Evolutionary conservation across 2,329 filamentous ascomycete species (phyloP).

Genomic region (Lasiodiplodia theobromae): DNA sequence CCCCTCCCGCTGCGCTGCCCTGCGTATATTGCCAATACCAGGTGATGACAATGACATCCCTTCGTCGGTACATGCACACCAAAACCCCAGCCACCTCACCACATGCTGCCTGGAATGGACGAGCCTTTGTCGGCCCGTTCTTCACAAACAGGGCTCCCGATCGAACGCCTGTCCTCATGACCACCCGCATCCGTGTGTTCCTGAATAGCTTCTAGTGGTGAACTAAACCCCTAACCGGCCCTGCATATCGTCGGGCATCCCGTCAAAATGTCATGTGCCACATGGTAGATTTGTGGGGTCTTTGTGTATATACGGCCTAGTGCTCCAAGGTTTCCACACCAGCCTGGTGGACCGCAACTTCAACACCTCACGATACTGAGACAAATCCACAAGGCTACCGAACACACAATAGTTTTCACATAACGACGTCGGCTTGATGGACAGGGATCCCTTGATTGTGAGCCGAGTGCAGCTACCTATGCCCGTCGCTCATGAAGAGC

Average conservation of each 20-base stretch:
- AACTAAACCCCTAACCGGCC: neutral
- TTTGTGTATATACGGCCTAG: neutral
- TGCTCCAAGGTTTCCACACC: neutral
- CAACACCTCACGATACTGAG: neutral
- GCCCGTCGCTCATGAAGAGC: neutral
- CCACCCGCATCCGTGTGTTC: neutral
- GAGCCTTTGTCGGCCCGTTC: conserved; percentile 13
- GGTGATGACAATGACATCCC: neutral
- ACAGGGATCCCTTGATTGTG: neutral
- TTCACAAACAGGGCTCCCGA: neutral
- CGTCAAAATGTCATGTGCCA: neutral
- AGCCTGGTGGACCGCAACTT: neutral
- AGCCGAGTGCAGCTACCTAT: neutral
- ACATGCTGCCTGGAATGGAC: neutral
- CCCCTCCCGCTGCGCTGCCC: neutral
- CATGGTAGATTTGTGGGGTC: neutral
- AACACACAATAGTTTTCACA: neutral
- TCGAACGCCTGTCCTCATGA: conserved; percentile 7
- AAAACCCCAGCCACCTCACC: neutral
- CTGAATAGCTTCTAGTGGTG: neutral
- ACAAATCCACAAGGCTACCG: no score
- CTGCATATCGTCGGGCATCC: neutral
- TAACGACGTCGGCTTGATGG: neutral
- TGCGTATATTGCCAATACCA: neutral
- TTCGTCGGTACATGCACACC: neutral